phyloP scores from a whole-genome alignment of 306 rosid species.

The Acacia acuminata region DNA sequence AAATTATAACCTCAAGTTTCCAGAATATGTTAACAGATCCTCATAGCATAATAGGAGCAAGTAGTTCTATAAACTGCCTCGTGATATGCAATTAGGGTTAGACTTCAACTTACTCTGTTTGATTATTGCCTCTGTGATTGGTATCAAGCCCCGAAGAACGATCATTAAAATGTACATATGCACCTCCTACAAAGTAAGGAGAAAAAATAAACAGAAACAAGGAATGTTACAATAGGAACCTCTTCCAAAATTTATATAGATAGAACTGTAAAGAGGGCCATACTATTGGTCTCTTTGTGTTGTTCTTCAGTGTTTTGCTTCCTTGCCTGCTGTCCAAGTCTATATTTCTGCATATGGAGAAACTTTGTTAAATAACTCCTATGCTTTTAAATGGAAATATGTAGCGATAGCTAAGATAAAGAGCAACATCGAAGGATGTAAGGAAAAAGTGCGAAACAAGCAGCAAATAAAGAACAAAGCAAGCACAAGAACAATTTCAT shows the following conservation, averaged over 20 bases:
- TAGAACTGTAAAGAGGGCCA: conserved; percentile 20
- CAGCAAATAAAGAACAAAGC: not conserved
- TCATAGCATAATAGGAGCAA: not conserved
- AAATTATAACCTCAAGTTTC: not conserved
- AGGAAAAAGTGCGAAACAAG: not conserved
- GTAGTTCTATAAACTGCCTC: not conserved
- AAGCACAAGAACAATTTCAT: not conserved
- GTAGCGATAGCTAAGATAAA: not conserved
- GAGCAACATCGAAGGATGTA: not conserved
- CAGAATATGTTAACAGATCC: not conserved
- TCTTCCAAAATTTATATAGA: not conserved
- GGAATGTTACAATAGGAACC: not conserved
- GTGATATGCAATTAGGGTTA: not conserved
- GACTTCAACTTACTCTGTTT: conserved; percentile 56
- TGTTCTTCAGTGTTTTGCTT: conserved; percentile 57
- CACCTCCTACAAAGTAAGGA: conserved; percentile 43
- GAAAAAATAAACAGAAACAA: conserved; percentile 10
- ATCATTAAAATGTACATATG: conserved; percentile 55
- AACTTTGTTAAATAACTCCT: not conserved
- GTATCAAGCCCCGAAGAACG: conserved; percentile 46
- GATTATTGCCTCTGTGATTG: conserved; percentile 51
- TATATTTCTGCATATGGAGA: conserved; percentile 70
- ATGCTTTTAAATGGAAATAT: conserved; percentile 1
- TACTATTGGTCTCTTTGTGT: conserved; percentile 59
- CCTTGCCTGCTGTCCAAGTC: conserved; percentile 73